These are phyloP conservation scores for Epithemia pelagica DNA, from an alignment of 108 stramenopile genomes.

Conservation along the genomic window DNA sequence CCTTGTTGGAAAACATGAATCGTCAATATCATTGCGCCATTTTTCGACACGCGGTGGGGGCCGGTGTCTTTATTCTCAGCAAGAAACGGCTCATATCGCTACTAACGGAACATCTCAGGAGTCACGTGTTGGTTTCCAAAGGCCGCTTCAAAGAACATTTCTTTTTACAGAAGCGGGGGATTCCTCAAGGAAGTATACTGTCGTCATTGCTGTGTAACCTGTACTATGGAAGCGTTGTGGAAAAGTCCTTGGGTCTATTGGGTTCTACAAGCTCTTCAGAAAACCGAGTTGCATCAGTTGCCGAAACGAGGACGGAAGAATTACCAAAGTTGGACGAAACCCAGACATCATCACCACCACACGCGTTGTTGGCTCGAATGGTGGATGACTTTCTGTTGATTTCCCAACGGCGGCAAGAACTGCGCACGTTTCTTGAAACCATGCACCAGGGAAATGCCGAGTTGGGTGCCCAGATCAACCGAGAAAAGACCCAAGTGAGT, in stretches of 20 bases:
- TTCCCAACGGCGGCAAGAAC: slow-evolving; percentile 28
- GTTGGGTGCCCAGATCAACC: slow-evolving; percentile 69
- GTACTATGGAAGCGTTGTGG: slow-evolving; percentile 81
- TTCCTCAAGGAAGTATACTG: slow-evolving; percentile 86
- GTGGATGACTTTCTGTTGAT: slow-evolving; percentile 87
- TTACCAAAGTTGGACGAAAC: slow-evolving; percentile 10
- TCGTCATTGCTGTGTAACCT: slow-evolving; percentile 85
- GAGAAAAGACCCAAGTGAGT: slow-evolving; percentile 48
- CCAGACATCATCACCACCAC: slow-evolving; percentile 8
- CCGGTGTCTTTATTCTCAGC: slow-evolving; percentile 36
- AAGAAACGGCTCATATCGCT: slow-evolving; percentile 19
- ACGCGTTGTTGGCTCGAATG: slow-evolving; percentile 50
- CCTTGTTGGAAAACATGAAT: not conserved
- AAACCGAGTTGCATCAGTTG: slow-evolving; percentile 8
- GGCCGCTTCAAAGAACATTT: slow-evolving; percentile 41
- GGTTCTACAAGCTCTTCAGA: slow-evolving; percentile 39
- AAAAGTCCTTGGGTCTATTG: slow-evolving; percentile 29
- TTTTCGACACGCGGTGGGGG: slow-evolving; percentile 12
- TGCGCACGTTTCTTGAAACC: slow-evolving; percentile 42
- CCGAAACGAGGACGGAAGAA: slow-evolving; percentile 6
- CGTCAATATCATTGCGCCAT: not conserved
- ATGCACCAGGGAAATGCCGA: slow-evolving; percentile 46
- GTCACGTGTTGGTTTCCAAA: slow-evolving; percentile 49
- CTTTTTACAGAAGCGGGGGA: slow-evolving; percentile 62
- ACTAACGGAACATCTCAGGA: slow-evolving; percentile 51